A percentile compares a stretch with the other conserved stretches of the same genome.
phyloP scores from a whole-genome alignment of 768 basidiomycete genomes.

The Cyathus striatus region DNA sequence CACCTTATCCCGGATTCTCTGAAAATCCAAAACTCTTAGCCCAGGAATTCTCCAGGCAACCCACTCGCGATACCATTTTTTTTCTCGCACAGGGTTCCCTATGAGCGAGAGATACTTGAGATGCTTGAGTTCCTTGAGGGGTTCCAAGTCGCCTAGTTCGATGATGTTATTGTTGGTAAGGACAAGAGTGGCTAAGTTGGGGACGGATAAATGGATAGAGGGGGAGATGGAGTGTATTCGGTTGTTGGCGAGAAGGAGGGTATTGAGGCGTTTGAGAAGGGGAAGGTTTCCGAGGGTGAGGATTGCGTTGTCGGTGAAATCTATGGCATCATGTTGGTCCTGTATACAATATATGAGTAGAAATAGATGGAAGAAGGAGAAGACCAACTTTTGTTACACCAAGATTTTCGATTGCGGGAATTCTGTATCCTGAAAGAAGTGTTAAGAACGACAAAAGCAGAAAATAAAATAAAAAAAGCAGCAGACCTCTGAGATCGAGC shows the following conservation, averaged over 20 bases:
- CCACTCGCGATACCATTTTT: slow-evolving; percentile 97
- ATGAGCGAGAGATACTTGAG: slow-evolving; percentile 74
- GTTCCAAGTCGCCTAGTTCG: slow-evolving; percentile 83
- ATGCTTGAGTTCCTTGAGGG: slow-evolving; percentile 68
- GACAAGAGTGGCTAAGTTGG: slow-evolving; percentile 78
- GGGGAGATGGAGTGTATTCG: slow-evolving; percentile 79
- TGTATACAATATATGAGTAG: slow-evolving; percentile 20
- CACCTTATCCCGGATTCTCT: slow-evolving; percentile 93
- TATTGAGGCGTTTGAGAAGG: slow-evolving; percentile 76
- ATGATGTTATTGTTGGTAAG: slow-evolving; percentile 78
- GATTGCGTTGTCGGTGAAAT: slow-evolving; percentile 91
- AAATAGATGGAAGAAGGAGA: slow-evolving; percentile 12
- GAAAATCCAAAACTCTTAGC: slow-evolving; percentile 91
- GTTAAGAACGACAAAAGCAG: slow-evolving; percentile 15
- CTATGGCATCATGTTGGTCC: slow-evolving; percentile 94
- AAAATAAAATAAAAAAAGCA: slow-evolving; percentile 6
- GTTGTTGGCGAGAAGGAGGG: slow-evolving; percentile 87
- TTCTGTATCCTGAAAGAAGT: slow-evolving; percentile 79
- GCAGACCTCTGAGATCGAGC: slow-evolving; percentile 82
- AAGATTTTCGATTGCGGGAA: slow-evolving; percentile 93
- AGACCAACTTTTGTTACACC: slow-evolving; percentile 78
- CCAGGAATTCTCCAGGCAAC: slow-evolving; percentile 83
- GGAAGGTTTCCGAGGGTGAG: slow-evolving; percentile 80
- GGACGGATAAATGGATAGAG: slow-evolving; percentile 77
- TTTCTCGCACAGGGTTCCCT: slow-evolving; percentile 83